Conservation (phyloP, 352 stramenopile species). For the Phytophthora citrophthora region DNA sequence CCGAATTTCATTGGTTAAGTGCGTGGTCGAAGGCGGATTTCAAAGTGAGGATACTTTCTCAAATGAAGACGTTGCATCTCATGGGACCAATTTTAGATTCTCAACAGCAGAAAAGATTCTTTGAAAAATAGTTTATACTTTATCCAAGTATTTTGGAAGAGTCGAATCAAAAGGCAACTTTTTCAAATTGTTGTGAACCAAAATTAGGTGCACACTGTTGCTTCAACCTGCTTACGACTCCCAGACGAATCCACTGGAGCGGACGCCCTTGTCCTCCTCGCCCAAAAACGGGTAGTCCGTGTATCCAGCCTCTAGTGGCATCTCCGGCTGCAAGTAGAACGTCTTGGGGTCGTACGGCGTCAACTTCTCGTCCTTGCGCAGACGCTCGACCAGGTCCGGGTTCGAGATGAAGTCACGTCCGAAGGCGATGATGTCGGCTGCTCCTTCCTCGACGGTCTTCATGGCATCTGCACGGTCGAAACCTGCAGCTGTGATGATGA, state of each 20-base stretch:
- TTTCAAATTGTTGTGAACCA: background rate
- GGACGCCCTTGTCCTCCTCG: constrained; percentile 18
- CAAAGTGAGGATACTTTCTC: constrained; percentile 15
- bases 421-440: constrained; percentile 61
- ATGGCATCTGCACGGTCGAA: constrained; percentile 47
- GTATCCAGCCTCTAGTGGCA: constrained; percentile 43
- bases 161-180: constrained; percentile 15
- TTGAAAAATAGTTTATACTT: background rate
- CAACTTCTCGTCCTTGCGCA: constrained; percentile 42
- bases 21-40: constrained; percentile 13
- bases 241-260: constrained; percentile 8
- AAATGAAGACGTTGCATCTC: background rate
- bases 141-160: background rate
- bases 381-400: constrained; percentile 68
- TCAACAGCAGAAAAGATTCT: constrained; percentile 10
- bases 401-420: constrained; percentile 41
- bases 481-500: constrained; percentile 51
- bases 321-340: constrained; percentile 43
- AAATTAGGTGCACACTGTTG: background rate
- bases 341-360: constrained; percentile 45
- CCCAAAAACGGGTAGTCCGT: constrained; percentile 45
- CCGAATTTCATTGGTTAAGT: constrained; percentile 75
- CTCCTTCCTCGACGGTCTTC: constrained; percentile 45
- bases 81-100: background rate
- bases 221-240: constrained; percentile 10